Evolutionary conservation across 257 asterid species (phyloP).

Genomic region (Salvia miltiorrhiza): DNA sequence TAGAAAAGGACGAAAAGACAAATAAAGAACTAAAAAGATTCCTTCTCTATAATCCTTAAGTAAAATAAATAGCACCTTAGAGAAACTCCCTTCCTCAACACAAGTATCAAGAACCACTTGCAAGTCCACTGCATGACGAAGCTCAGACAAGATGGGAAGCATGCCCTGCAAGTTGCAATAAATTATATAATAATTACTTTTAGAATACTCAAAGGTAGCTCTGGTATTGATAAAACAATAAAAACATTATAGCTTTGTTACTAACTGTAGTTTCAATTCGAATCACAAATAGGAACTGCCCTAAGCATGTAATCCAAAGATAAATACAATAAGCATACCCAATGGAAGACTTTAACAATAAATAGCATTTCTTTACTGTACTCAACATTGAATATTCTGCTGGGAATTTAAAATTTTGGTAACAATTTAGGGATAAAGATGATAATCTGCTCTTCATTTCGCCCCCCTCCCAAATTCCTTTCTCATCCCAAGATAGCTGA

Average conservation of each 20-base stretch:
- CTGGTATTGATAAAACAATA: background rate
- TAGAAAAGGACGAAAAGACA: background rate
- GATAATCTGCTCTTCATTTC: background rate
- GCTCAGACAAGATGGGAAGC: conserved; percentile 84
- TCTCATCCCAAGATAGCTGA: background rate
- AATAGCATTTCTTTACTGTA: background rate
- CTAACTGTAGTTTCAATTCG: background rate
- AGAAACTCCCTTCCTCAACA: conserved; percentile 82
- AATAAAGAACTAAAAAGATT: conserved; percentile 8
- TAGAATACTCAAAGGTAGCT: conserved; percentile 9
- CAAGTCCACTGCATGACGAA: conserved; percentile 77
- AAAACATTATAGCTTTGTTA: background rate
- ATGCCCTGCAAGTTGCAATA: conserved; percentile 60
- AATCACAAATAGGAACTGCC: background rate
- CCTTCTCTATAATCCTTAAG: conserved; percentile 23
- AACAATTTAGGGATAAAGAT: background rate
- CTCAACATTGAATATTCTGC: background rate
- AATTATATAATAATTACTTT: conserved; percentile 5
- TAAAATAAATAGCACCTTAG: conserved; percentile 59
- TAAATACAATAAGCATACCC: background rate
- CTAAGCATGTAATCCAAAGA: conserved; percentile 7
- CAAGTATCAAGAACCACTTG: conserved; percentile 78
- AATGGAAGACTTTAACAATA: background rate
- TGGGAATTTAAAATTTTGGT: background rate
- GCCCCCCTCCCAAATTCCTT: background rate